Base-by-base conservation (phyloP, 1,139 yeast species). In the Geotrichum europaeum region DNA sequence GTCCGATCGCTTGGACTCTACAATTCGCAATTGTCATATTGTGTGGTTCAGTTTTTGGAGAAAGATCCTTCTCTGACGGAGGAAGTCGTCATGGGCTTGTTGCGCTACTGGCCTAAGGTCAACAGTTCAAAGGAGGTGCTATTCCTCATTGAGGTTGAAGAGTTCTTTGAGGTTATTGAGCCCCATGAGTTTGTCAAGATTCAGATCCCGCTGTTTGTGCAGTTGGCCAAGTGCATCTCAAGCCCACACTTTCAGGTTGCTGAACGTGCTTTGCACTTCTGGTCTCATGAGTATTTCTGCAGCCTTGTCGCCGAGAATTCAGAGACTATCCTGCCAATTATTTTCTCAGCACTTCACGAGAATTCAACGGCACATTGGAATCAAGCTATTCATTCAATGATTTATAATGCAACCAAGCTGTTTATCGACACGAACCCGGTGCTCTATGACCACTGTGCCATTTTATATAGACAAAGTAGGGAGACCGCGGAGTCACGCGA, bases 161-260 rank as follows among this genome's bases (percentile, higher is more conserved):
- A 94, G 73, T 91, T 94, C 5, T 90, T 92, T 72, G 99, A 94
- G 76, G 96, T 91, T 22, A 90, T 94, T 81, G 98, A 92, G 74
- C 97, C 98, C n/a, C 80, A 83, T 62, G 99, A 95, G 76, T 94
- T 94, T 72, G 83, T 86, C 66, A 90, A 91, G 76, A 90, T 94
- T 65, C 96, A 92, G 75, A 89, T 92, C 6, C 99, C 99, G 1
- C 78, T 94, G 60, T 92, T 92, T 76, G 96, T 95, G 43, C 99
- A 95, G 75, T 80, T 94, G 66, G 89, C 97, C 61, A 91, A 89
- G 76, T 94, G 98, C 77, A 92, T 95, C 56, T 84, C 96, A 32
- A 89, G 96, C 3, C 91, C 97, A 28, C 99, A 94, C 77, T 95
- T 94, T 79, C 99, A 95, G 78, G 97, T 94, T 34, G 89, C 96